Conservation (phyloP, 805 yeast genomes). For the Cyberlindnera saturnus region DNA sequence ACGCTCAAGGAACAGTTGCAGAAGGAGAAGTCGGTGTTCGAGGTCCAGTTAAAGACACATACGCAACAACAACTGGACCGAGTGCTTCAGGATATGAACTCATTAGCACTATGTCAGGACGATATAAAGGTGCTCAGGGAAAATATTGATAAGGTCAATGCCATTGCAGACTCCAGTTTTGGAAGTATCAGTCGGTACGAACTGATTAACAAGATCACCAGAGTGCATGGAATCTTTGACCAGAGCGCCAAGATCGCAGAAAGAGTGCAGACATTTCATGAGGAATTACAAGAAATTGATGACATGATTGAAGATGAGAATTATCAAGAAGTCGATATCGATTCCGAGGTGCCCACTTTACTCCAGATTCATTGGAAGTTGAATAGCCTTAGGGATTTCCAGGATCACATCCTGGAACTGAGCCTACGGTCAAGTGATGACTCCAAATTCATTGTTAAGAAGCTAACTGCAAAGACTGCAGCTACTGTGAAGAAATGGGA, state of each 20-base stretch:
- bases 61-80: slow-evolving; percentile 46
- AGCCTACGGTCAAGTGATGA: slow-evolving; percentile 53
- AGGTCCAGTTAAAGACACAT: slow-evolving; percentile 39
- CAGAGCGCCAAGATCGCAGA: slow-evolving; percentile 61
- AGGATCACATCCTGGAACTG: slow-evolving; percentile 63
- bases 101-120: slow-evolving; percentile 32
- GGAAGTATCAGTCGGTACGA: slow-evolving; percentile 61
- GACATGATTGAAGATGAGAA: slow-evolving; percentile 43
- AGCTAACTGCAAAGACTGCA: slow-evolving; percentile 40
- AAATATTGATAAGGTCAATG: slow-evolving; percentile 37
- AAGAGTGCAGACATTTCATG: slow-evolving; percentile 52
- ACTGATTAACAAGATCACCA: slow-evolving; percentile 60
- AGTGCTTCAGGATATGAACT: slow-evolving; percentile 39
- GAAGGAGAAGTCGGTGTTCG: slow-evolving; percentile 71
- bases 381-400: slow-evolving; percentile 67
- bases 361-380: slow-evolving; percentile 65
- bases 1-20: slow-evolving; percentile 47
- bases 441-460: slow-evolving; percentile 56
- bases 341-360: slow-evolving; percentile 45
- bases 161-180: slow-evolving; percentile 48
- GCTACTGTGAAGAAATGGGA: slow-evolving; percentile 54
- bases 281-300: slow-evolving; percentile 44
- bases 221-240: slow-evolving; percentile 63
- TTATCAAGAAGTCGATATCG: slow-evolving; percentile 33
- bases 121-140: slow-evolving; percentile 47